phyloP scores from a whole-genome alignment of 2,329 filamentous ascomycete species.

The Penicillium thymicola region DNA sequence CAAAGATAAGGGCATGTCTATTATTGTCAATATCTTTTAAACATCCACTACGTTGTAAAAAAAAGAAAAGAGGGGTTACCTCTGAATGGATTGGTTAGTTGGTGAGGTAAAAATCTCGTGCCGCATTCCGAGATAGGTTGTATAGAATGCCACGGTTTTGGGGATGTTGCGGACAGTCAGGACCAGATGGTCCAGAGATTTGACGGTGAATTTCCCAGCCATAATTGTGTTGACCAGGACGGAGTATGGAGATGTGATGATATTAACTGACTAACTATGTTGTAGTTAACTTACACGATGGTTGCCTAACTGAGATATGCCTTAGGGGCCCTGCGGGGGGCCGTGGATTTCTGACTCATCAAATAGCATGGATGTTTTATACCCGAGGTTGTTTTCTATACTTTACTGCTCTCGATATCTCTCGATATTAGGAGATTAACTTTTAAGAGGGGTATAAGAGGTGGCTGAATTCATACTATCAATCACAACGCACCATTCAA shows the following conservation, averaged over 20 bases:
- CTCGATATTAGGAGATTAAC: not conserved
- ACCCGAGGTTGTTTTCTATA: not conserved
- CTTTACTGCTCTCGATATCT: too few species aligned
- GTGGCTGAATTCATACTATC: not conserved
- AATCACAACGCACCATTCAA: not conserved
- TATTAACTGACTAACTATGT: too few species aligned
- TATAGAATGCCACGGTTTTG: constrained; percentile 55
- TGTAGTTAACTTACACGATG: too few species aligned
- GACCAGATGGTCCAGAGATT: constrained; percentile 59
- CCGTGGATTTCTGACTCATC: not conserved
- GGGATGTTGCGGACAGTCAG: constrained; percentile 55
- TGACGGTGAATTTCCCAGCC: constrained; percentile 30
- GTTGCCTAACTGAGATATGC: not conserved
- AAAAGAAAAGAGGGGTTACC: constrained; percentile 10
- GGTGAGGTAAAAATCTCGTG: constrained; percentile 51
- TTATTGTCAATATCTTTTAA: constrained; percentile 11
- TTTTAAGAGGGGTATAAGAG: not conserved
- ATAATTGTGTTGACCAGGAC: not conserved
- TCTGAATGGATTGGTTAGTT: constrained; percentile 30
- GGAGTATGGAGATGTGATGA: not conserved
- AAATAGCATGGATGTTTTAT: not conserved
- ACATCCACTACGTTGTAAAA: not conserved
- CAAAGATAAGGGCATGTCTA: constrained; percentile 57
- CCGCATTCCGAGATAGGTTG: constrained; percentile 55
- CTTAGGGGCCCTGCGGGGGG: not conserved